phyloP scores from a whole-genome alignment of 1,139 yeast genomes.

The Meyerozyma smithsonii region DNA sequence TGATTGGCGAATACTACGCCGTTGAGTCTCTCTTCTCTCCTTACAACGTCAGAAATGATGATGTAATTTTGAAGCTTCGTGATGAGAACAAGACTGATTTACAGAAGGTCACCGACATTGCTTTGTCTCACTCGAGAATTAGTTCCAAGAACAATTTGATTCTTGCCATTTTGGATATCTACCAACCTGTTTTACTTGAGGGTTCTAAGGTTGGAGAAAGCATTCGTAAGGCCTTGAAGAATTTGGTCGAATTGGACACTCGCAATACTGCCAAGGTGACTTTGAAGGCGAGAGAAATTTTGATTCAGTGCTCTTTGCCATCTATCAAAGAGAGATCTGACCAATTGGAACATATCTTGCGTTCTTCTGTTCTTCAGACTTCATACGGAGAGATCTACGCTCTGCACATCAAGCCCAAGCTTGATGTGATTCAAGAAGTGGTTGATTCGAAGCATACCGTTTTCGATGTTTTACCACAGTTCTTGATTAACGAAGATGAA shows the following conservation, averaged over 20 bases:
- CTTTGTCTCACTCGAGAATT: constrained; percentile 87
- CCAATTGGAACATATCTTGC: constrained; percentile 91
- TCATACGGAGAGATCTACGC: constrained; percentile 79
- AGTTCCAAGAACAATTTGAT: constrained; percentile 89
- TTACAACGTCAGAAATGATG: constrained; percentile 73
- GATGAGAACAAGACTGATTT: constrained; percentile 81
- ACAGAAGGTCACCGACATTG: constrained; percentile 63
- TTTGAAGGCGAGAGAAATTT: constrained; percentile 92
- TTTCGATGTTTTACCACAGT: constrained; percentile 91
- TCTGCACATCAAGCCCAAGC: constrained; percentile 77
- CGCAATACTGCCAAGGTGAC: constrained; percentile 92
- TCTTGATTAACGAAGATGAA: constrained; percentile 76
- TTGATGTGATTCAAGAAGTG: constrained; percentile 78
- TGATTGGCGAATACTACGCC: constrained; percentile 67
- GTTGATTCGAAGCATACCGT: constrained; percentile 95
- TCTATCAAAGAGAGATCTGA: constrained; percentile 94
- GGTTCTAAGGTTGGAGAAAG: constrained; percentile 64
- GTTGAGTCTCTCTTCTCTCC: constrained; percentile 79
- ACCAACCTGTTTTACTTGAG: constrained; percentile 70
- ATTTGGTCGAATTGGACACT: constrained; percentile 80
- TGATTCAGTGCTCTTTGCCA: constrained; percentile 94
- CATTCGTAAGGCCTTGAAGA: constrained; percentile 67
- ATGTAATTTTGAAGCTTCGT: constrained; percentile 77
- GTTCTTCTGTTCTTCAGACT: constrained; percentile 85
- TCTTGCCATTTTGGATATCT: constrained; percentile 76